phyloP scores from a whole-genome alignment of 2,329 filamentous ascomycete genomes.

The Blastomyces gilchristii region DNA sequence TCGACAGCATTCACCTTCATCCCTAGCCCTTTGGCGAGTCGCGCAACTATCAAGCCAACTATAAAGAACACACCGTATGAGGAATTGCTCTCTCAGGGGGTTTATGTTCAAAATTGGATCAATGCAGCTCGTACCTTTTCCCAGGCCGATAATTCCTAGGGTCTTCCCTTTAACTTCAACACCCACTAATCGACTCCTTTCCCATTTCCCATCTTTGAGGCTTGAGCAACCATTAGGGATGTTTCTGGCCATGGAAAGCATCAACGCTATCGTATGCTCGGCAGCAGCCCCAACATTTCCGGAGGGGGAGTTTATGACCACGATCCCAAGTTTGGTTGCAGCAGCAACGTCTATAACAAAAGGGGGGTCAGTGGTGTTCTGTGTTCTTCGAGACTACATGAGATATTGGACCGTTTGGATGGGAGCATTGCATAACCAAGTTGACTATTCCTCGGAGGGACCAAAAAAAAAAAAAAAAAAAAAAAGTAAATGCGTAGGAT shows the following conservation, averaged over 20 bases:
- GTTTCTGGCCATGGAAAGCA: slow-evolving; percentile 65
- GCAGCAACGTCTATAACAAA: slow-evolving; percentile 48
- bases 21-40: slow-evolving; percentile 65
- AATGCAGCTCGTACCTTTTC: slow-evolving; percentile 48
- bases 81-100: not conserved
- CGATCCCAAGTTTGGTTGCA: slow-evolving; percentile 62
- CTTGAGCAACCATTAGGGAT: slow-evolving; percentile 59
- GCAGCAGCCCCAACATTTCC: slow-evolving; percentile 75
- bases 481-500: not conserved
- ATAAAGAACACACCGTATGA: not conserved
- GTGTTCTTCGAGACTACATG: not conserved
- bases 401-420: not conserved
- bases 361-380: not conserved
- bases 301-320: slow-evolving; percentile 69
- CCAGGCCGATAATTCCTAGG: slow-evolving; percentile 64
- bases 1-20: slow-evolving; percentile 68
- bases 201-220: slow-evolving; percentile 64
- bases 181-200: slow-evolving; percentile 62
- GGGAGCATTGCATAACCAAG: not conserved
- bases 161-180: slow-evolving; percentile 70
- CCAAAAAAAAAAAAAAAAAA: too few species aligned
- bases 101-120: not conserved
- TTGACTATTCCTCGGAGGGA: not conserved
- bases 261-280: slow-evolving; percentile 64
- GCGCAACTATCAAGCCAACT: slow-evolving; percentile 67